Conservation (phyloP, 805 yeast genomes). For the Saccharomycopsis fodiens region DNA sequence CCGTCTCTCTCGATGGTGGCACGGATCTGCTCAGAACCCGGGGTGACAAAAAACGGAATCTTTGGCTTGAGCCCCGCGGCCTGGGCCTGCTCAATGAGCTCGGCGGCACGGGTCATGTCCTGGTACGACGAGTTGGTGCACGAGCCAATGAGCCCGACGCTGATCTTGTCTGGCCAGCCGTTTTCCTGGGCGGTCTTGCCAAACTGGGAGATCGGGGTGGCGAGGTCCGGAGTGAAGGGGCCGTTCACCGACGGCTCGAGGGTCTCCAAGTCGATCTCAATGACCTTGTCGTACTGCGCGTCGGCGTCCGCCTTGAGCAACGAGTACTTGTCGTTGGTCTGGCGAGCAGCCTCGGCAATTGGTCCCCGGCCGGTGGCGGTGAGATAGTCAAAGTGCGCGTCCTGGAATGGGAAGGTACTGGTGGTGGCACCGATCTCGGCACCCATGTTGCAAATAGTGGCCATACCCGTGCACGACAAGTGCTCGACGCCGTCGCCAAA, state of each 20-base stretch:
- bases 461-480: constrained; percentile 97
- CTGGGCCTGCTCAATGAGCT: constrained; percentile 87
- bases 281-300: constrained; percentile 86
- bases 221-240: constrained; percentile 97
- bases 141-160: constrained; percentile 95
- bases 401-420: constrained; percentile 94
- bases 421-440: constrained; percentile 99
- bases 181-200: constrained; percentile 76
- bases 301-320: constrained; percentile 84
- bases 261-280: constrained; percentile 81
- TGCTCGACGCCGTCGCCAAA: constrained; percentile 92
- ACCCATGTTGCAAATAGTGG: constrained; percentile 99
- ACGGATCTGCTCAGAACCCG: constrained; percentile 97
- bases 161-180: constrained; percentile 88
- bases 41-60: constrained; percentile 88
- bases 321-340: constrained; percentile 53
- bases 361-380: constrained; percentile 79
- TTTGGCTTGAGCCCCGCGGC: constrained; percentile 86
- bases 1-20: constrained; percentile 98
- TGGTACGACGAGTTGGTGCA: constrained; percentile 98
- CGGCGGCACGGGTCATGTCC: constrained; percentile 96
- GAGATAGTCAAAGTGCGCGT: constrained; percentile 80
- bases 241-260: constrained; percentile 96
- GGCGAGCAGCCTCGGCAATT: constrained; percentile 73
- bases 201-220: constrained; percentile 87